Evolutionary conservation across 208 protist genomes (phyloP).

Genomic region (Naegleria lovaniensis): DNA sequence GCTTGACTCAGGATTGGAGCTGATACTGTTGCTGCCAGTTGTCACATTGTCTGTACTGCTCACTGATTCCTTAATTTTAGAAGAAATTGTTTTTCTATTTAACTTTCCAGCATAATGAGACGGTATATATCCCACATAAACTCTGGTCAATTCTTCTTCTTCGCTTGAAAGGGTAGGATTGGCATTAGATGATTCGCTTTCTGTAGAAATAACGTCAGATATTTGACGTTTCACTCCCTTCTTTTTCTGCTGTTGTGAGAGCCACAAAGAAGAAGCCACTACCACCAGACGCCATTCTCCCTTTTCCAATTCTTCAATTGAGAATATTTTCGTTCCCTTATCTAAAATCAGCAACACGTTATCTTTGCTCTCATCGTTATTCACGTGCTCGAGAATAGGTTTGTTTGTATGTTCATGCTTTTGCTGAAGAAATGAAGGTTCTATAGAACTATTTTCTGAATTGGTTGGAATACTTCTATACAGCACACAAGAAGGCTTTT

Average conservation of each 20-base stretch:
- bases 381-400: too few relatives aligned
- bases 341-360: neutral
- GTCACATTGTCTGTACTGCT: neutral
- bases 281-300: neutral
- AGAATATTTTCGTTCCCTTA: neutral
- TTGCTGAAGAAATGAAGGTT: too few relatives aligned
- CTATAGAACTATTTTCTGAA: neutral
- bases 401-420: too few relatives aligned
- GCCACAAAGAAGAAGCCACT: neutral
- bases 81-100: neutral
- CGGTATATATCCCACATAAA: neutral
- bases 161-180: neutral
- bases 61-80: neutral
- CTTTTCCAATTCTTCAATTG: neutral
- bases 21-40: neutral
- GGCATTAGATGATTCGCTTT: neutral
- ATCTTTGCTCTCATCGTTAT: neutral
- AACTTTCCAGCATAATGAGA: neutral
- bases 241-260: neutral
- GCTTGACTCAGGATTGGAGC: neutral
- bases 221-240: neutral
- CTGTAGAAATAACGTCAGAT: neutral
- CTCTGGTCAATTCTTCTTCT: neutral
- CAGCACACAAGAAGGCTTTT: neutral
- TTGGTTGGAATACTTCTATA: neutral